Base-by-base conservation (phyloP, 2,329 filamentous ascomycete genomes). In the Metarhizium sp. region DNA sequence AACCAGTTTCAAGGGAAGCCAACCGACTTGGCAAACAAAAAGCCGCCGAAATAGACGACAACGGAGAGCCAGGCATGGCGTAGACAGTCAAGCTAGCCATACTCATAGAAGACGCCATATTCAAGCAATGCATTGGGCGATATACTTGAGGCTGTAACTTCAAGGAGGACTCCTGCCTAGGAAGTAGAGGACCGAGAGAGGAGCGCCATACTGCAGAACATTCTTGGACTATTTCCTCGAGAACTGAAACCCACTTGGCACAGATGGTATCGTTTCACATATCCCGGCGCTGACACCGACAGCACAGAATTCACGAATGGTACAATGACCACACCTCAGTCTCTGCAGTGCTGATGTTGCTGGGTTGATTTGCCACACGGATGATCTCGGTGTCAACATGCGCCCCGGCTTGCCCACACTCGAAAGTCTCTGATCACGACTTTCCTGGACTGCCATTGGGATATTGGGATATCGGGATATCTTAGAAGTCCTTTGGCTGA, bases 1-100 rank as follows among this genome's bases (percentile, higher is more conserved):
- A 79, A 78, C 53, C 79, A 82, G 60, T 64, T 72, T 10, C 68
- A 70, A 10, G 78, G 78, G 4, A 74, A 67, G 20, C 73, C 75
- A 47, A 75, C 68, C 11, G 67, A 77, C 2, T 61, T 70, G 43
- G 66, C 67, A 2, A 53, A 63, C 16, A 64, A 66, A 30, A 61
- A 60, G 48, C 63, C 63, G 3, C 62, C 57, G 20, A 66, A 65
- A 57, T 66, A 60, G 42, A 66, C 43, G n/a, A 43, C 2, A 18
- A 2, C 6, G n/a, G 6, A 36, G n/a, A 6, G 43, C n/a, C n/a
- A 18, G 6, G 6, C 1, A 34, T 3, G 20, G 14, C 11, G 18
- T 13, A 5, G 10, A 4, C 25, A 20, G 14, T 5, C 4, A 40
- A 16, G 2, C 38, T 13, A 40, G 11, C 38, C 14, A 16, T 7